These are phyloP conservation scores for Saprolegnia diclina DNA, from an alignment of 352 stramenopile genomes.

Conservation along the genomic window DNA sequence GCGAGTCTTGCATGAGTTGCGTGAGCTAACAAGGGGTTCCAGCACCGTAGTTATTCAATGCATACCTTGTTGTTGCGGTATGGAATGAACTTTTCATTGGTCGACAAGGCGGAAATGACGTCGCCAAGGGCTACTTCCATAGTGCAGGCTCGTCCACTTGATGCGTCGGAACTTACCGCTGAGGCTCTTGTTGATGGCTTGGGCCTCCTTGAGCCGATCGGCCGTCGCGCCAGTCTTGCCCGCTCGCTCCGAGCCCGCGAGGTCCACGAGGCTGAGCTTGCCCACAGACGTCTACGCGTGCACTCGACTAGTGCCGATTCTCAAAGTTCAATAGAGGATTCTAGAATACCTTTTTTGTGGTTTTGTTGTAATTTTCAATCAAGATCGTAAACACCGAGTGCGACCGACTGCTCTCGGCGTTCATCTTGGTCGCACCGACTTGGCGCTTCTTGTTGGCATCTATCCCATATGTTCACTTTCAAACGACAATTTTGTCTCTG, in stretches of 20 bases:
- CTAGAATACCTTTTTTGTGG: slow-evolving; percentile 56
- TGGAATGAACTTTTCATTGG: slow-evolving; percentile 90
- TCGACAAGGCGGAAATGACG: slow-evolving; percentile 88
- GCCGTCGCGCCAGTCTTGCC: slow-evolving; percentile 82
- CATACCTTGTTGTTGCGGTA: slow-evolving; percentile 88
- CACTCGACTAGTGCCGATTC: neutral
- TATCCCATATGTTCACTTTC: neutral
- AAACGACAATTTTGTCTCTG: no score
- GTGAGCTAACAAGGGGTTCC: slow-evolving; percentile 54
- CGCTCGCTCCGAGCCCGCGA: slow-evolving; percentile 83
- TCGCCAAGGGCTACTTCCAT: slow-evolving; percentile 69
- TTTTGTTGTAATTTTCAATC: slow-evolving; percentile 85
- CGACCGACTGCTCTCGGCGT: slow-evolving; percentile 84
- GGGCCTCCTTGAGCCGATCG: slow-evolving; percentile 79
- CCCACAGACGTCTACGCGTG: slow-evolving; percentile 45
- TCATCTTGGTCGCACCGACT: slow-evolving; percentile 90
- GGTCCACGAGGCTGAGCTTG: slow-evolving; percentile 84
- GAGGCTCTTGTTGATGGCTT: slow-evolving; percentile 89
- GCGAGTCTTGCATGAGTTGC: slow-evolving; percentile 89
- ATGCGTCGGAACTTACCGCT: slow-evolving; percentile 59
- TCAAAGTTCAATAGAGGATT: no score
- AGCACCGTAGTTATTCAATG: no score
- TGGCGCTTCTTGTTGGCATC: slow-evolving; percentile 84
- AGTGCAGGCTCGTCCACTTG: neutral
- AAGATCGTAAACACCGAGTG: slow-evolving; percentile 88